A percentile compares a stretch with the other conserved stretches of the same genome.
Evolutionary conservation across 2,329 filamentous ascomycete species (phyloP).

Genomic region (Huntiella omanensis): DNA sequence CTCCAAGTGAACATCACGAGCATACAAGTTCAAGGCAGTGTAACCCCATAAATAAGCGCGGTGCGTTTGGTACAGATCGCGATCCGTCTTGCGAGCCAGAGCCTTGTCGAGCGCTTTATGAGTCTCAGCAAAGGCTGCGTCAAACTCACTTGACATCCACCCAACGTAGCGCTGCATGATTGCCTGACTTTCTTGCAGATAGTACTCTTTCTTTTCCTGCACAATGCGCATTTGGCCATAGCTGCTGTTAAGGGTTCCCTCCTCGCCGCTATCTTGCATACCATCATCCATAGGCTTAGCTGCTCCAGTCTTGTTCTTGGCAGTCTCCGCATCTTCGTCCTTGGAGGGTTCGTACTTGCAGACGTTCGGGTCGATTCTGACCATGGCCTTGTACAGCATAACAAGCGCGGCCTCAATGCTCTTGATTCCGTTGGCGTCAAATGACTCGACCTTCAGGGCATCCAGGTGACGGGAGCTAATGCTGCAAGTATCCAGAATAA

Average conservation of each 20-base stretch:
- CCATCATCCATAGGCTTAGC: background rate
- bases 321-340: constrained; percentile 21
- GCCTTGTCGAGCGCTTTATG: constrained; percentile 43
- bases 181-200: constrained; percentile 51
- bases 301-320: constrained; percentile 1
- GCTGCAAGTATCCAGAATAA: constrained; percentile 75
- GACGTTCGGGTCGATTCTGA: constrained; percentile 75
- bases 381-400: constrained; percentile 76
- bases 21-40: constrained; percentile 70
- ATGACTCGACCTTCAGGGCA: constrained; percentile 51
- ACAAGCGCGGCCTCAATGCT: constrained; percentile 63
- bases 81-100: constrained; percentile 49
- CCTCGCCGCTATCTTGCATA: constrained; percentile 19
- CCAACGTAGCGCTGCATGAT: constrained; percentile 68
- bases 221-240: constrained; percentile 85
- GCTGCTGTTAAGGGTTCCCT: constrained; percentile 44
- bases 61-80: constrained; percentile 51
- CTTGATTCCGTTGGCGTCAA: constrained; percentile 56
- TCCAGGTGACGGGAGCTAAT: constrained; percentile 52
- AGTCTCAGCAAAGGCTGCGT: constrained; percentile 52
- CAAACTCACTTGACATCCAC: constrained; percentile 68
- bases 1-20: constrained; percentile 60
- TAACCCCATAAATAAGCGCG: constrained; percentile 71
- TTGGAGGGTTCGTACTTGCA: constrained; percentile 31
- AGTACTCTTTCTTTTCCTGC: constrained; percentile 85